These are phyloP conservation scores for Selenicereus undatus DNA, from an alignment of 148 eudicot species.

Conservation along the genomic window DNA sequence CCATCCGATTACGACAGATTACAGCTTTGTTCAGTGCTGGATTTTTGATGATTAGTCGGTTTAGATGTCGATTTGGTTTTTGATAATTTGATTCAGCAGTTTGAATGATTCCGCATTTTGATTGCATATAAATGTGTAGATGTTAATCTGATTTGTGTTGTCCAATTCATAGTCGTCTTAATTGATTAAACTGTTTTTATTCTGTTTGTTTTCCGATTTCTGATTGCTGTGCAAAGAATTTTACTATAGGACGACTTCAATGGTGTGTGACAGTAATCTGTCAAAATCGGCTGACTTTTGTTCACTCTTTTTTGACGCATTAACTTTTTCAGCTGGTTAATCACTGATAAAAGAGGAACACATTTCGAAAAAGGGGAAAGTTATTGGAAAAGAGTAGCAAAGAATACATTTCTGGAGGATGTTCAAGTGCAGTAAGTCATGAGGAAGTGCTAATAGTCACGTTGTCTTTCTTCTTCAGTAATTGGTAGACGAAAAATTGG, in stretches of 20 bases:
- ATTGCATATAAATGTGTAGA: neutral
- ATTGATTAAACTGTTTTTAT: neutral
- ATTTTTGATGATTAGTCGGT: neutral
- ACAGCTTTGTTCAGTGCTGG: neutral
- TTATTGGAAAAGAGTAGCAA: neutral
- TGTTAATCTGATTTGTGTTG: neutral
- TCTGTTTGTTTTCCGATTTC: neutral
- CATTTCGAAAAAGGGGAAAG: neutral
- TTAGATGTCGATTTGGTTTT: neutral
- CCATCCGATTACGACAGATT: neutral
- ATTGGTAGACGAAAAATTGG: neutral
- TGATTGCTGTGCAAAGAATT: neutral
- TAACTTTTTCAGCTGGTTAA: neutral
- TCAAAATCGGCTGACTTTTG: neutral
- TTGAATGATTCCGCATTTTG: neutral
- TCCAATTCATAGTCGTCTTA: neutral
- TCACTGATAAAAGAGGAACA: neutral
- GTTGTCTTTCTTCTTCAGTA: too few species aligned
- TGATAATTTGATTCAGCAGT: too few species aligned
- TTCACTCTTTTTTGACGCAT: neutral
- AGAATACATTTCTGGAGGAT: neutral
- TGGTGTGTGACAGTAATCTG: neutral
- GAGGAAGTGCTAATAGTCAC: neutral
- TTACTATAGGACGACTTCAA: too few species aligned
- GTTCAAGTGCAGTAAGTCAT: neutral